Evolutionary conservation across 345 rosid species (phyloP), one percentile per base, ranked within the genome.

Genomic region (Corymbia maculata): DNA sequence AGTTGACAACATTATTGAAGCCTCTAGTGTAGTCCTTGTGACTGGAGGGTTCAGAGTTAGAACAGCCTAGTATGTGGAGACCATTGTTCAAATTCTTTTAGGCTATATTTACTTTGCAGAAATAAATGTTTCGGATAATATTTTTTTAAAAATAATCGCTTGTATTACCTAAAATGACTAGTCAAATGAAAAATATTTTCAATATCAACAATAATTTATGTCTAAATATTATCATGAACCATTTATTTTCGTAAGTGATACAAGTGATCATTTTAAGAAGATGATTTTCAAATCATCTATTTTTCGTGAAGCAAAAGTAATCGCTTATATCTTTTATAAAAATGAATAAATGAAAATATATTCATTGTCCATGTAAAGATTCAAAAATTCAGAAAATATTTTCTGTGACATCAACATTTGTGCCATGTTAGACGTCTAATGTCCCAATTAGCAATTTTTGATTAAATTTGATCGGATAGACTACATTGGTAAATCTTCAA

Each of bases 351-450:
- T 15, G 53, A 52, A 52, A 52, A 52, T 52, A 52, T 52, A 14
- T 0, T 15, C 5, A 52, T 2, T 1, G 22, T 1, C 22, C 22
- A 52, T 1, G 4, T 15, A 52, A 52, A 52, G 15, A 55, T 22
- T 21, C 21, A 5, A 55, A 55, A 55, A 55, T 52, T 52, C 0
- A 22, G 1, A 22, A 57, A 22, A 21, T 0, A 8, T 21, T 0
- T 21, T 55, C 6, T 0, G 4, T 8, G 0, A 9, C 8, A 55
- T 9, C 28, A 6, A 0, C 0, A 0, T 5, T 9, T 0, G 4
- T 51, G 14, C 52, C 4, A 51, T 4, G 12, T 51, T 10, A 12
- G 13, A 51, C 0, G 2, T 11, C 24, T 0, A 4, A 0, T 28
- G 22, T 55, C 11, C 3, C 0, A 9, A 12, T 55, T 0, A 55